Percentiles rank a stretch among this genome's conserved stretches.
Evolutionary conservation across 2,329 filamentous ascomycete species (phyloP).

Genomic region (Coniochaeta sp.): DNA sequence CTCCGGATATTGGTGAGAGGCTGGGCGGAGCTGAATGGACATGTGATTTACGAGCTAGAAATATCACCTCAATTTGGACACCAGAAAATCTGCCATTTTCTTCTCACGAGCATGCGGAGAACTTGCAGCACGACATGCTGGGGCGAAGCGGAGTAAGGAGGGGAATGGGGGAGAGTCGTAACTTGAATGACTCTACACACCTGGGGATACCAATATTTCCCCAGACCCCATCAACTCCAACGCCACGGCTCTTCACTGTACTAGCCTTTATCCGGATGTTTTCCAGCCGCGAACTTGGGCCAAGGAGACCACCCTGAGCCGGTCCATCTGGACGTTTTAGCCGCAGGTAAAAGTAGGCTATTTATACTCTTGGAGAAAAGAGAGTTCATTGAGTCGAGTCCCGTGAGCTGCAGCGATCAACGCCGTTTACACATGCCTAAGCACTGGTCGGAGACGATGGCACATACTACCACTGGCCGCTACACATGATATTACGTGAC

Average conservation of each 20-base stretch:
- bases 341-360: neutral
- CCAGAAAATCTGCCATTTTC: no score
- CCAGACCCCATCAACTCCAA: neutral
- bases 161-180: neutral
- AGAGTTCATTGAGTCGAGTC: neutral
- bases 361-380: neutral
- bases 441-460: no score
- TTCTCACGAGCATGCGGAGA: no score
- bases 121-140: no score
- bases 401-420: neutral
- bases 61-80: no score
- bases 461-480: no score
- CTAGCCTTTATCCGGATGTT: neutral
- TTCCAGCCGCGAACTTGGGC: neutral
- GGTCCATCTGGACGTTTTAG: neutral
- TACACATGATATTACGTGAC: no score
- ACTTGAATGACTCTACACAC: neutral
- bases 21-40: no score
- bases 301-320: neutral
- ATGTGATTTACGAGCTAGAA: no score
- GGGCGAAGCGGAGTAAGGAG: neutral
- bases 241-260: neutral
- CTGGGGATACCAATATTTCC: neutral
- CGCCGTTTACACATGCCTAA: no score
- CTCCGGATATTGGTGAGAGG: no score